Conservation (phyloP, 345 rosid species). For the thale cress (Arabidopsis thaliana) region TAIR10.1 NC_003074.8:19975501-19976000, state of each 20-base stretch:
- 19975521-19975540: too few species aligned
- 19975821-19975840: conserved; percentile 77
- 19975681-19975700: conserved; percentile 35
- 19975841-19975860: conserved; percentile 96
- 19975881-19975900: conserved; percentile 87
- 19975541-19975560: conserved; percentile 10
- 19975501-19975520: not conserved
- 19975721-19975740: not conserved
- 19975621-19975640: not conserved
- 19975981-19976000: conserved; percentile 67
- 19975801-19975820: conserved; percentile 85
- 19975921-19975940: conserved; percentile 67
- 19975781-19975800: conserved; percentile 55
- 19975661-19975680: conserved; percentile 36
- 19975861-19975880: conserved; percentile 92
- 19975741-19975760: conserved; percentile 1
- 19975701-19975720: conserved; percentile 37
- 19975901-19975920: conserved; percentile 72
- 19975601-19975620: conserved; percentile 22
- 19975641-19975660: conserved; percentile 18
- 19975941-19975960: conserved; percentile 53
- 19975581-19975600: conserved; percentile 19
- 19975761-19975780: conserved; percentile 10
- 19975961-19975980: conserved; percentile 78
- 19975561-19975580: not conserved